Base-by-base conservation (phyloP, 805 yeast genomes). In the Teunomyces tritomae region DNA sequence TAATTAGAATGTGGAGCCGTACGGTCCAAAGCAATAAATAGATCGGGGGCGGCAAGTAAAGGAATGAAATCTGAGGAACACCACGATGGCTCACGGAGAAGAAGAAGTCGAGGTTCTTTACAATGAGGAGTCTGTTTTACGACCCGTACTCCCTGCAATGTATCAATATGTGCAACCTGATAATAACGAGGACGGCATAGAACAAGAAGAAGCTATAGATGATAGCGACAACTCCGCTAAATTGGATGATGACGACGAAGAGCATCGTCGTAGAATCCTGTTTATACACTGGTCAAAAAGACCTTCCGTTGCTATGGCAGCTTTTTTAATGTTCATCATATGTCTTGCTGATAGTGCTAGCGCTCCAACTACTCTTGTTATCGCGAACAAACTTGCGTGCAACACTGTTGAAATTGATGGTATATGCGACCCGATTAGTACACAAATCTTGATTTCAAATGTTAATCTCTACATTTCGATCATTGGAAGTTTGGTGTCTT, bases 251-350 rank as follows among this genome's bases (percentile, higher is more conserved):
- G 59, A 55, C 28, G 34, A 40, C 10, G 43, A 28, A 16, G 84
- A 82, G 50, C 78, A 77, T 45, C 67, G 84, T 39, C 24, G 53
- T 2, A 62, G 68, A 32, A 79, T 79, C 57, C 59, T 66, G 50
- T 48, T 67, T 2, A 45, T 79, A 20, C 70, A 71, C 16, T 84
- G 87, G 85, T 64, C 75, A 46, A 68, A 68, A 26, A 67, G 84
- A 39, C 91, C 91, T 0, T 76, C 85, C 2, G 64, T 82, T 7
- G 54, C 65, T 10, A 69, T 80, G 65, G 58, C 84, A 8, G 72
- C 82, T 17, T 30, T 68, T 1, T 60, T 73, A 0, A 36, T 76
- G 3, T 71, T 80, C 33, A 39, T 78, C 3, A 62, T 67, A 47
- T 68, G 82, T 8, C 57, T 82, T 43, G 65, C 78, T 65, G 8